Evolutionary conservation across 768 basidiomycete genomes (phyloP), one percentile per base, ranked within the genome.

Genomic region (Lepiota subincarnata): DNA sequence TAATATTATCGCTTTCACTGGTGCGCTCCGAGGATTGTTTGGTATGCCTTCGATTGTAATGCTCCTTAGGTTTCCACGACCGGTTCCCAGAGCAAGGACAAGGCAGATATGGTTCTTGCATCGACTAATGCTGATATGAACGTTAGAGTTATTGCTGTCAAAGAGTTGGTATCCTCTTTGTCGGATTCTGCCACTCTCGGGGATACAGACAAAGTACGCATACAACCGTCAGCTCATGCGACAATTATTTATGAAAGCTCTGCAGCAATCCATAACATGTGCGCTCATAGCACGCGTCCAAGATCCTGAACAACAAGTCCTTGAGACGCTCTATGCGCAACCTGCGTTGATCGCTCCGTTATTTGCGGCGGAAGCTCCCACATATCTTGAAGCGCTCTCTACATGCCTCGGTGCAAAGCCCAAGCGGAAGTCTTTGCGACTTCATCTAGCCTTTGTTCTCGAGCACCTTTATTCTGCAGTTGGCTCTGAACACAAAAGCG

Each of bases 251-350:
- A 65, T 20, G 5, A 7, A 47, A 42, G 11, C 46, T 34, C 2
- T 38, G 13, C 43, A 86, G 86, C 72, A 77, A 53, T 76, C 84
- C 2, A 68, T 87, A 16, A 74, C 73, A n/a, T 75, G 80, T 1
- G 84, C 87, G 0, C 69, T 98, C 4, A 64, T 86, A 26, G 78
- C 84, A 12, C 83, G 90, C 1, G 69, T 91, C 3, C 77, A 83
- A 46, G 93, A 96, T 59, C 73, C 77, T 6, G 76, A 83, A 24
- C 55, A 70, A 1, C 61, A 68, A 1, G 87, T 97, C 22, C 66
- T 94, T 11, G 75, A 85, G 41, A 79, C 77, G 0, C 72, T 97
- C 7, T 95, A 94, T 67, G 72, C 71, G 1, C 68, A 75, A 1
- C 73, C 83, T 0, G 63, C 70, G 4, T 40, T 67, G 2, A 66